Conservation (phyloP, 2,329 filamentous ascomycete genomes). For the Rhynchosporium agropyri region DNA sequence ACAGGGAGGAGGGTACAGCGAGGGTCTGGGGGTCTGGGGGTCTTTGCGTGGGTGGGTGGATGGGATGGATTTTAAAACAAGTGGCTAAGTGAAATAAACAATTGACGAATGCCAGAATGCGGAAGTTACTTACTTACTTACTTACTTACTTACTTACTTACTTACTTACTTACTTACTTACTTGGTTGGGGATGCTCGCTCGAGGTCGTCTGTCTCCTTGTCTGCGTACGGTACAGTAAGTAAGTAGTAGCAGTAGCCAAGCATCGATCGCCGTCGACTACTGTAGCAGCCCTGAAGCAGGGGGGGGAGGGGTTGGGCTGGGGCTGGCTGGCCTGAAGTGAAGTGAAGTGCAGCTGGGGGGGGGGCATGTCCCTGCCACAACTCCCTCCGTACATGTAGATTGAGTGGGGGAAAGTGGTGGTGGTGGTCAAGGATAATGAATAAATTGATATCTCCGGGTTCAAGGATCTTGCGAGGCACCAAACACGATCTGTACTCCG, state of each 20-base stretch:
- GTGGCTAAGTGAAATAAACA: conserved; percentile 25
- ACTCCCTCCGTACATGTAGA: too few species aligned
- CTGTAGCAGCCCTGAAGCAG: conserved; percentile 13
- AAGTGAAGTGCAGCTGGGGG: too few species aligned
- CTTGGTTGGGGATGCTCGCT: too few species aligned
- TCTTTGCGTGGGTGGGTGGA: conserved; percentile 8
- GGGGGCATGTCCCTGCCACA: too few species aligned
- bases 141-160: too few species aligned
- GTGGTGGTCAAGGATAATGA: conserved; percentile 31
- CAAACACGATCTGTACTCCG: conserved; percentile 36
- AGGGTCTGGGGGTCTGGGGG: neutral
- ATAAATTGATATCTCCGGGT: conserved; percentile 21
- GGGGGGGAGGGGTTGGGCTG: neutral
- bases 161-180: too few species aligned
- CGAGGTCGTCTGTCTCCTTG: too few species aligned
- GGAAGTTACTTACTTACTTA: conserved; percentile 9
- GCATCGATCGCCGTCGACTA: conserved; percentile 32
- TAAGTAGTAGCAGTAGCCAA: conserved; percentile 26
- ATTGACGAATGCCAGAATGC: conserved; percentile 33
- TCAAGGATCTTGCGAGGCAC: conserved; percentile 40
- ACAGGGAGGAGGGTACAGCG: conserved; percentile 17
- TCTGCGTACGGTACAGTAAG: too few species aligned
- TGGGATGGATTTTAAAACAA: conserved; percentile 26
- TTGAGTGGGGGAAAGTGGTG: neutral
- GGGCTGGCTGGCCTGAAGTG: neutral